Conservation (phyloP, 176 grass and related monocot genomes). For the Cenchrus purpureus region DNA sequence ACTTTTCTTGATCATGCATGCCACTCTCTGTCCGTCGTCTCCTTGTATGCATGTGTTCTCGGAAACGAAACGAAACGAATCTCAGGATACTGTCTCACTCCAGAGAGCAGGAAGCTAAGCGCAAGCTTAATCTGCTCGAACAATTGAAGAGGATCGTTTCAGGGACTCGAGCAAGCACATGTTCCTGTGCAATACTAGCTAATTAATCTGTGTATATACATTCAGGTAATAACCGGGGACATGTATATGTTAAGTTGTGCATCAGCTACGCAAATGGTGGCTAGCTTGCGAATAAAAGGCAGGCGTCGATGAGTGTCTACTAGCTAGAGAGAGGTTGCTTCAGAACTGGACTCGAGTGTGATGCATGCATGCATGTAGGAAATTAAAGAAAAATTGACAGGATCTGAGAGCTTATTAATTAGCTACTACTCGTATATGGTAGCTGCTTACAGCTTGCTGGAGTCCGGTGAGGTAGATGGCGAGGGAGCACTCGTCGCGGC, state of each 20-base stretch:
- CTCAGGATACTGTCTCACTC: too few relatives aligned
- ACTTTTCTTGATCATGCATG: too few relatives aligned
- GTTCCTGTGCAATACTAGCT: neutral
- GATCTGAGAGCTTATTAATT: neutral
- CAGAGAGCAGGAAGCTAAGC: too few relatives aligned
- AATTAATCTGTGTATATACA: neutral
- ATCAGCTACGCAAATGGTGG: neutral
- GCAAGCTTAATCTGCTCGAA: neutral
- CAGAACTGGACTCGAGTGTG: too few relatives aligned
- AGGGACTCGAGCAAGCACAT: neutral
- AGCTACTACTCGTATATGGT: neutral
- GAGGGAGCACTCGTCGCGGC: conserved; percentile 64
- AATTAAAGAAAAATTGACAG: neutral
- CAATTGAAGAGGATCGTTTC: neutral
- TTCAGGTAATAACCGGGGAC: neutral
- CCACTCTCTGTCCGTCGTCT: too few relatives aligned
- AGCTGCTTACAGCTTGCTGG: conserved; percentile 61
- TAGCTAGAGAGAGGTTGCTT: too few relatives aligned
- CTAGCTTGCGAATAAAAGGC: neutral
- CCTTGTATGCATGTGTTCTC: neutral
- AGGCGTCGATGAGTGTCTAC: too few relatives aligned
- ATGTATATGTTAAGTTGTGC: too few relatives aligned
- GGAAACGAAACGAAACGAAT: neutral
- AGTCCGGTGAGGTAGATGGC: conserved; percentile 71
- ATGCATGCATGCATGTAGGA: too few relatives aligned